Evolutionary conservation across 2,329 filamentous ascomycete genomes (phyloP), one percentile per base, ranked within the genome.

Genomic region (Tolypocladium endophyticum): DNA sequence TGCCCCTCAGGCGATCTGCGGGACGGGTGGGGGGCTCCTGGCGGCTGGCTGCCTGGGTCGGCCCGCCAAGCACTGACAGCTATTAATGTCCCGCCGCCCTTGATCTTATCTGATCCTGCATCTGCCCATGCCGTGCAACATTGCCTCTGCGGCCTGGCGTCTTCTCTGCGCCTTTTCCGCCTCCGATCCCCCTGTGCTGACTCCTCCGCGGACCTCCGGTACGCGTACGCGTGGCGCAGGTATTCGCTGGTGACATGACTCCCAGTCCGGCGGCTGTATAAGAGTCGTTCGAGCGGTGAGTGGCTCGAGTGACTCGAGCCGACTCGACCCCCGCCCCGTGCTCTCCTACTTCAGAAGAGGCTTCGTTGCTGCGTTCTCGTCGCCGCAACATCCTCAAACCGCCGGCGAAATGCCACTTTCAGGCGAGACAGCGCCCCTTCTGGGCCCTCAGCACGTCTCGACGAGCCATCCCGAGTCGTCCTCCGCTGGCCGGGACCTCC

Each of bases 101-200:
- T 45, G 53, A 59, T 59, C 58, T 59, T 59, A 59, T 59, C 58
- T 59, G 58, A 59, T 59, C 54, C 14, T 56, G 41, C 53, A 56
- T 52, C 53, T 11, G 23, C n/a, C 14, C 28, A 54, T 59, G 57
- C 2, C 38, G 50, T 59, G 50, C 55, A 43, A 39, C 55, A 3
- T 28, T 20, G 36, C 30, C 25, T 35, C 50, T 28, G 28, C 57
- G 9, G 53, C 23, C 4, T 14, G n/a, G 43, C 43, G 23, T 47
- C 43, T 4, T 16, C 28, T 28, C 43, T 47, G 43, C 25, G 45
- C 14, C 45, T 4, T 28, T n/a, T 52, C 30, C n/a, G 28, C 50
- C 5, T 33, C 50, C 50, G 28, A 35, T 11, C 3, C 50, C 50
- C 50, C 18, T 35, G 50, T 18, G 5, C n/a, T 20, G 50, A 30